A percentile compares a stretch with the other conserved stretches of the same genome.
phyloP scores from a whole-genome alignment of 495 filamentous ascomycete genomes.

The Neurospora tetraspora region DNA sequence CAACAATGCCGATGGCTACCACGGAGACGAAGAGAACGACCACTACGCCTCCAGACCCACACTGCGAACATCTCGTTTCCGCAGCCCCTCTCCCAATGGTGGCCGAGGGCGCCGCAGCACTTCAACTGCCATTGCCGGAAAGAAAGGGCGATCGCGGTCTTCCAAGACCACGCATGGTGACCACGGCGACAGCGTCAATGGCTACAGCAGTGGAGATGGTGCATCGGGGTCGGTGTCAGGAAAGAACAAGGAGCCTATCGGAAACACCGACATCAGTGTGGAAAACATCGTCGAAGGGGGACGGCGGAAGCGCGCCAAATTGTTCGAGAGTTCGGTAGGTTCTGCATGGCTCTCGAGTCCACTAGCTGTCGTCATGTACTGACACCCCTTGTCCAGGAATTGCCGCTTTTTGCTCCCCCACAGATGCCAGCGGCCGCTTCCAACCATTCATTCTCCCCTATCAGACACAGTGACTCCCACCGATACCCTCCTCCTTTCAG shows the following conservation, averaged over 20 bases:
- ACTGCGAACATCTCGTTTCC: conserved; percentile 58
- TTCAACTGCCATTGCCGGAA: conserved; percentile 45
- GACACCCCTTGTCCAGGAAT: conserved; percentile 50
- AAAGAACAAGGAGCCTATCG: conserved; percentile 68
- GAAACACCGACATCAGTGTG: conserved; percentile 92
- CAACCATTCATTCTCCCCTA: conserved; percentile 84
- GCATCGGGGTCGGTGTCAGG: conserved; percentile 64
- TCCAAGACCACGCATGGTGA: conserved; percentile 65
- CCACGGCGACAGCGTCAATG: conserved; percentile 54
- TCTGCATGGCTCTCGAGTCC: conserved; percentile 1
- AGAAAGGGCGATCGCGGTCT: conserved; percentile 58
- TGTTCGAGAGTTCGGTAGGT: conserved; percentile 89
- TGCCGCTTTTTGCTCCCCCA: conserved; percentile 87
- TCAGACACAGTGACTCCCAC: conserved; percentile 56
- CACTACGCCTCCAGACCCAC: conserved; percentile 54
- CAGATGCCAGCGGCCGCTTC: conserved; percentile 84
- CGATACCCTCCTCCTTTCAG: conserved; percentile 56
- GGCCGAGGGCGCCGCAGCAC: conserved; percentile 67
- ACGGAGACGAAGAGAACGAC: conserved; percentile 31
- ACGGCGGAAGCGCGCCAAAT: conserved; percentile 84
- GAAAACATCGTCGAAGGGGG: conserved; percentile 97
- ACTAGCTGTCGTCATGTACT: neutral
- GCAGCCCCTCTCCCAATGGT: conserved; percentile 68
- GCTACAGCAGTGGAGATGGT: conserved; percentile 74
- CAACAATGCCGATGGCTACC: conserved; percentile 16